Evolutionary conservation across 441 rosid species (phyloP), one percentile per base, ranked within the genome.

Genomic region (Flueggea neowawraea): DNA sequence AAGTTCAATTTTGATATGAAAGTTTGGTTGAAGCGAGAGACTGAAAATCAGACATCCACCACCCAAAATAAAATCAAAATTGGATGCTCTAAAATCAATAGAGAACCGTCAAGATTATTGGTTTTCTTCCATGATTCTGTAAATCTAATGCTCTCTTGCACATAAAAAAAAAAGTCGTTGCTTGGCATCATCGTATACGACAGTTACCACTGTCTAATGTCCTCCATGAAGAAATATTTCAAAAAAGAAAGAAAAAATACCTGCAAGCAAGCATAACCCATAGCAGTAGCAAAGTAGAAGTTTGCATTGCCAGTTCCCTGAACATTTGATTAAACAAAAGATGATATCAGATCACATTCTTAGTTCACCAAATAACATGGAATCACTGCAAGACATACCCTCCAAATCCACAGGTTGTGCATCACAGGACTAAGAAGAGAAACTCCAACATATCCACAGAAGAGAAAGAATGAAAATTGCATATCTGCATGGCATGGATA

Each of bases 341-440:
- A 63, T 55, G 70, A 22, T 22, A 22, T 49, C 14, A 59, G 28
- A 16, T 43, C 41, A 36, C 41, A 5, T 8, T 36, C 0, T 36
- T 36, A 36, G 9, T 8, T 36, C 9, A 36, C 9, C 41, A 0
- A 36, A 36, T 36, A 36, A 1, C 41, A 36, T 36, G 1, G 41
- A 8, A 63, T 47, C 50, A 6, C 4, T 47, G 50, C 4, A 47
- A 0, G 57, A 12, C 57, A 52, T 86, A 91, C 98, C 97, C 97
- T 82, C 99, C 98, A 95, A 73, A 91, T 89, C 98, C 98, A 95
- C 52, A 91, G 83, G 65, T 91, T 95, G 83, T 89, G 97, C 98
- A 95, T 91, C 75, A 91, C 97, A 66, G 97, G 96, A 71, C 98
- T 88, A 63, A 95, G 95, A 49, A 95, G 93, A 57, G 98, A 85